Conservation (phyloP, 768 basidiomycete genomes). For the Panus rudis region DNA sequence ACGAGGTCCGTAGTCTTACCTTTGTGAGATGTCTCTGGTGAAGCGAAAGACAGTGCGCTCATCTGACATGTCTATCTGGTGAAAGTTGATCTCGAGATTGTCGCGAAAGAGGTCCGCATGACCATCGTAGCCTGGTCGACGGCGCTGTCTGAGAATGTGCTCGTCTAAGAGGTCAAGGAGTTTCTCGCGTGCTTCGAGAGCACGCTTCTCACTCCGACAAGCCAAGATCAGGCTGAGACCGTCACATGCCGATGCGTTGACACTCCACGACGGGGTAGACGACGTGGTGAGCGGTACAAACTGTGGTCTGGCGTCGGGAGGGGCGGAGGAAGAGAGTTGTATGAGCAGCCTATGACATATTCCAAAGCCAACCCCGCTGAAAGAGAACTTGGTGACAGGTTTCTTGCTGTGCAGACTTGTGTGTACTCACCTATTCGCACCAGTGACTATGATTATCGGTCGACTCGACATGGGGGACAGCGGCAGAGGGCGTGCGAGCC, state of each 20-base stretch:
- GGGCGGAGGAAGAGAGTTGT: conserved; percentile 48
- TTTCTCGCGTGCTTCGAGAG: conserved; percentile 50
- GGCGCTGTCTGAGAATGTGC: conserved; percentile 36
- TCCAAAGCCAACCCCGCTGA: conserved; percentile 77
- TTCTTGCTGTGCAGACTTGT: not conserved
- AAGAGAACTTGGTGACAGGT: not conserved
- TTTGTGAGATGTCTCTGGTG: conserved; percentile 42
- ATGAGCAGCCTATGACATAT: conserved; percentile 72
- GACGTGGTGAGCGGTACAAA: conserved; percentile 19
- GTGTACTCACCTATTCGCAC: conserved; percentile 28
- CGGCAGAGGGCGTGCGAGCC: no score
- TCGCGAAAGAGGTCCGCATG: conserved; percentile 52
- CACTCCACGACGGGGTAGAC: conserved; percentile 10
- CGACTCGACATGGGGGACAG: conserved; percentile 10
- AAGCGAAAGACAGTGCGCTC: conserved; percentile 58
- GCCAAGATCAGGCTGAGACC: conserved; percentile 76
- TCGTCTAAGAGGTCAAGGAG: conserved; percentile 49
- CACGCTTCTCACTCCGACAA: conserved; percentile 61
- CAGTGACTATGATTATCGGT: conserved; percentile 28
- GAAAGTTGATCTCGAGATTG: conserved; percentile 53
- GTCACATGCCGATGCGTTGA: conserved; percentile 27
- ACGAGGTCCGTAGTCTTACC: conserved; percentile 33
- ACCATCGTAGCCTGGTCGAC: conserved; percentile 35
- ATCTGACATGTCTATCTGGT: conserved; percentile 57
- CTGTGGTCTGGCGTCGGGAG: conserved; percentile 46